Evolutionary conservation across 371 early-diverging fungal genomes (phyloP).

Genomic region (Smittium culicis): DNA sequence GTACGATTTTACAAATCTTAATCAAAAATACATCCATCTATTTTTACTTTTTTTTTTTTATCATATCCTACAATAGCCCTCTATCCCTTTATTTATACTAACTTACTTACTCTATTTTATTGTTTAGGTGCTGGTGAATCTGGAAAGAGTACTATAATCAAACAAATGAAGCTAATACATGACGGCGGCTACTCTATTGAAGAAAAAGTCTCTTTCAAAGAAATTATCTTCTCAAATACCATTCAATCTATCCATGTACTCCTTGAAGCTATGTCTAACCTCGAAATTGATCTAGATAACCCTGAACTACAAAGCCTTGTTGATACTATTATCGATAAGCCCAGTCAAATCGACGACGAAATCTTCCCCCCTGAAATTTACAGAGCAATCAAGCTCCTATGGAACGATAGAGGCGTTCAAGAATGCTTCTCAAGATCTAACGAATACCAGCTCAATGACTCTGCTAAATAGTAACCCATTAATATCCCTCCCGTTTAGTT

Average conservation of each 20-base stretch:
- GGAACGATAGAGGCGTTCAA: slow-evolving; percentile 69
- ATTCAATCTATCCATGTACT: slow-evolving; percentile 88
- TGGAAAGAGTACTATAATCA: slow-evolving; percentile 90
- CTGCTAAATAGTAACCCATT: slow-evolving; percentile 23
- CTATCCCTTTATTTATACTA: slow-evolving; percentile 11
- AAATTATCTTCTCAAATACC: slow-evolving; percentile 88
- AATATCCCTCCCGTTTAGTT: not conserved
- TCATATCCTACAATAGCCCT: too few relatives aligned
- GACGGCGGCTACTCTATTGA: slow-evolving; percentile 74
- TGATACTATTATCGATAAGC: slow-evolving; percentile 57
- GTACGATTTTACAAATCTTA: slow-evolving; percentile 37
- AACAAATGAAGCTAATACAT: slow-evolving; percentile 94
- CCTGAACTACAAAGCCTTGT: slow-evolving; percentile 47
- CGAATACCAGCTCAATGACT: slow-evolving; percentile 78
- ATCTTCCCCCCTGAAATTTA: slow-evolving; percentile 60
- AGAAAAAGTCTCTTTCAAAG: slow-evolving; percentile 78
- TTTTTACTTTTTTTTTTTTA: too few relatives aligned
- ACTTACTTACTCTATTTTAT: too few relatives aligned
- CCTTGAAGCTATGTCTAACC: slow-evolving; percentile 76
- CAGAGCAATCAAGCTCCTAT: slow-evolving; percentile 59
- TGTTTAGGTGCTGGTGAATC: slow-evolving; percentile 88
- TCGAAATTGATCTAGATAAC: slow-evolving; percentile 52
- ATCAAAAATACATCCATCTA: slow-evolving; percentile 3
- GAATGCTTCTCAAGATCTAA: slow-evolving; percentile 68
- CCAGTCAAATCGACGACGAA: slow-evolving; percentile 70